phyloP scores from a whole-genome alignment of 2,329 filamentous ascomycete genomes.

The Thermoascus crustaceus region DNA sequence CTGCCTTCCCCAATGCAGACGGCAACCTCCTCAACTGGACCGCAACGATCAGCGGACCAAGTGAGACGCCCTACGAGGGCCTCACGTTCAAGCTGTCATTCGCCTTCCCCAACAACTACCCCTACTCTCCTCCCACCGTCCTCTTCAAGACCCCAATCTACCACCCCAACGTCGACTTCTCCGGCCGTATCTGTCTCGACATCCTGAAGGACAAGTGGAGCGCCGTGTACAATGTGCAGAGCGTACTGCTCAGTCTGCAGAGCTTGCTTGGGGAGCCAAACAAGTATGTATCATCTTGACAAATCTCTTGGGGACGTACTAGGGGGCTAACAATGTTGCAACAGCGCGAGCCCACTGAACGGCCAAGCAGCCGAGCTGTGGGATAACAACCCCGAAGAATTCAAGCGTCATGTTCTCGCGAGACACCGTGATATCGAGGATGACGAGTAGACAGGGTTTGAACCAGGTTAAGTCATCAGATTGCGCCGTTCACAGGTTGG shows the following conservation, averaged over 20 bases:
- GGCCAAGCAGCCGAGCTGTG: constrained; percentile 93
- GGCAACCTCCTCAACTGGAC: constrained; percentile 89
- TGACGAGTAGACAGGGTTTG: constrained; percentile 25
- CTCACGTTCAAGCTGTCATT: constrained; percentile 90
- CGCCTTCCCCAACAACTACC: constrained; percentile 84
- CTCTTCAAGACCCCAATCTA: constrained; percentile 98
- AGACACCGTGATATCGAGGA: constrained; percentile 53
- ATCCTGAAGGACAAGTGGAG: constrained; percentile 99
- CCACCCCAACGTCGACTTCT: constrained; percentile 98
- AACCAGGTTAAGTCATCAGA: no score
- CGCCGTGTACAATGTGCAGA: constrained; percentile 92
- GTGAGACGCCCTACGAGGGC: constrained; percentile 81
- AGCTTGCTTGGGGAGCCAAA: constrained; percentile 94
- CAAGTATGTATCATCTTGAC: constrained; percentile 57
- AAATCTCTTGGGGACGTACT: not conserved
- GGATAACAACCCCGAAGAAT: constrained; percentile 80
- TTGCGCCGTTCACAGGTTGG: no score
- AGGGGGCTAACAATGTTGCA: constrained; percentile 6
- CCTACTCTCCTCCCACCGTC: constrained; percentile 82
- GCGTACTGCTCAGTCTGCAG: constrained; percentile 84
- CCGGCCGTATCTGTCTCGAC: constrained; percentile 90
- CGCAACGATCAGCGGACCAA: constrained; percentile 84
- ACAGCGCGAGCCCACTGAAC: constrained; percentile 83
- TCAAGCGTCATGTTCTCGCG: constrained; percentile 65
- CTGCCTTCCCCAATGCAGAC: constrained; percentile 84